Evolutionary conservation across 495 filamentous ascomycete genomes (phyloP).

Genomic region (Glutinoglossum americanum): DNA sequence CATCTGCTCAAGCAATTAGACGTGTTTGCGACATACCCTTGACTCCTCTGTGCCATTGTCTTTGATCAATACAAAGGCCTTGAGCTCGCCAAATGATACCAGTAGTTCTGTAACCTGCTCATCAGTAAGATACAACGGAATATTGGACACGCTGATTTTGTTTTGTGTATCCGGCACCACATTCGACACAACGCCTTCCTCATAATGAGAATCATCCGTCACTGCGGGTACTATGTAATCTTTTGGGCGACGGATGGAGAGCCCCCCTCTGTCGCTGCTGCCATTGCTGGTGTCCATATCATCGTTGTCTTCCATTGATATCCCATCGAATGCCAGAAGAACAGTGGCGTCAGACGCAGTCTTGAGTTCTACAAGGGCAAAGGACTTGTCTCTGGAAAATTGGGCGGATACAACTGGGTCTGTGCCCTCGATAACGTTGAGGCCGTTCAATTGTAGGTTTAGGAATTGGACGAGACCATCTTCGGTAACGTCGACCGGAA

Average conservation of each 20-base stretch:
- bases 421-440: conserved; percentile 65
- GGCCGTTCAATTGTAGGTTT: conserved; percentile 83
- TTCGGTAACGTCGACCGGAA: conserved; percentile 46
- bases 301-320: conserved; percentile 59
- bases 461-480: conserved; percentile 66
- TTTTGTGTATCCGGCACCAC: conserved; percentile 79
- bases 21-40: conserved; percentile 36
- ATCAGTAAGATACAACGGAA: conserved; percentile 70
- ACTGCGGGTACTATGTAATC: conserved; percentile 88
- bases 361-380: conserved; percentile 85
- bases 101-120: conserved; percentile 81
- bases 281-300: conserved; percentile 27
- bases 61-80: conserved; percentile 80
- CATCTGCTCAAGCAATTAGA: conserved; percentile 2
- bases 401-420: conserved; percentile 80
- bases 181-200: conserved; percentile 56
- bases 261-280: conserved; percentile 34
- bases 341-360: conserved; percentile 71
- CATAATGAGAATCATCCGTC: conserved; percentile 51
- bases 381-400: conserved; percentile 51
- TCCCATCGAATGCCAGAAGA: conserved; percentile 74
- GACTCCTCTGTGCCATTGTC: conserved; percentile 73
- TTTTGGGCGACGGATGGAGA: conserved; percentile 77
- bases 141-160: conserved; percentile 82
- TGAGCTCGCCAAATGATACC: conserved; percentile 75